Evolutionary conservation across 208 protist genomes (phyloP), one percentile per base, ranked within the genome.

Genomic region (Wallacemonas collosoma): DNA sequence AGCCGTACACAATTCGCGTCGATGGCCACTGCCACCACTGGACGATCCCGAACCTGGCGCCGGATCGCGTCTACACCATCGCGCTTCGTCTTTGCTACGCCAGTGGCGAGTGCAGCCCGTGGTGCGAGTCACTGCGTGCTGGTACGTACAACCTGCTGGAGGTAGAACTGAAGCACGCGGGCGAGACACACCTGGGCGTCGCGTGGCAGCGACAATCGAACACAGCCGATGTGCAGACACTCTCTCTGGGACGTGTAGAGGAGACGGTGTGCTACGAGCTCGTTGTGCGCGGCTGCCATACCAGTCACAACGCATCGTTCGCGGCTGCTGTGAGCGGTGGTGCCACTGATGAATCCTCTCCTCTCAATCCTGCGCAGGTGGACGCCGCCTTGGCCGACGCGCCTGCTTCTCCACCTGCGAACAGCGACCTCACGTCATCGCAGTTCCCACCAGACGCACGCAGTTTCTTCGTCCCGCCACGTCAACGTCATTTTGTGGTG

Each of bases 201-300:
- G 63, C 69, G 26, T 97, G 92, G 92, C 82, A 94, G 77, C 81
- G 92, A 12, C 76, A 83, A 69, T 58, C 85, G 6, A 93, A 92
- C 69, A 85, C 85, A n/a, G 85, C 82, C 55, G 63, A 83, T 69
- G 68, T 82, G 61, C 76, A 82, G 62, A 67, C 71, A 14, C 73
- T 95, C 54, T 68, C 64, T 43, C 67, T 89, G 50, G 89, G 88
- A 43, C 68, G 82, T 62, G 76, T 89, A 35, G 90, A 97, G 82
- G 89, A 94, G 75, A 91, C 89, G 54, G 58, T 93, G 40, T 84
- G 82, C 74, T 95, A 93, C 71, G 87, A 97, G 69, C 63, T 95
- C 53, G 83, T 73, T 6, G 77, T 95, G 56, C 80, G 83, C 56
- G 84, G 93, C 69, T 91, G 88, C 71, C 87, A 50, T 14, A 4